These are phyloP conservation scores for Prototheca cutis DNA, from an alignment of 163 green algal species.

Conservation along the genomic window DNA sequence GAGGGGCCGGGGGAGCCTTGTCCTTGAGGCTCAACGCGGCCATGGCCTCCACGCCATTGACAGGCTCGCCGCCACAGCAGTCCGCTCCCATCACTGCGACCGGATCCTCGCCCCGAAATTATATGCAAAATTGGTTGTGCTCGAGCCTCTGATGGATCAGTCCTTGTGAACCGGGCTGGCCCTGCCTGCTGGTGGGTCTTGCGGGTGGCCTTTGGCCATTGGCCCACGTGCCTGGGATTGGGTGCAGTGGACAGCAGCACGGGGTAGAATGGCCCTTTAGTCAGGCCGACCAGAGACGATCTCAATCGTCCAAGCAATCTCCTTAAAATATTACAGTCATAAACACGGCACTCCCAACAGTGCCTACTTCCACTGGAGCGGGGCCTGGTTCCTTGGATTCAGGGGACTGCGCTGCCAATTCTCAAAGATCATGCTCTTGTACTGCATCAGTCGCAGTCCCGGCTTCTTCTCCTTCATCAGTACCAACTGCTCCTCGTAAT, in stretches of 20 bases:
- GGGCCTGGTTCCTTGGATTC: constrained; percentile 38
- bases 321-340: background rate
- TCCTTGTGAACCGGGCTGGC: too few species aligned
- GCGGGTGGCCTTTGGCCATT: too few species aligned
- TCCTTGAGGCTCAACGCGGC: too few species aligned
- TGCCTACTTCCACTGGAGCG: too few species aligned
- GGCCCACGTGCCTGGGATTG: too few species aligned
- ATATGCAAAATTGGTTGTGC: too few species aligned
- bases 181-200: too few species aligned
- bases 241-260: too few species aligned
- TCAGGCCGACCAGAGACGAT: too few species aligned
- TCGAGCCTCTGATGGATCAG: too few species aligned
- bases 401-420: constrained; percentile 33
- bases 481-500: constrained; percentile 28
- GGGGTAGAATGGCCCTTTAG: too few species aligned
- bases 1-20: background rate
- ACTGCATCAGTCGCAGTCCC: constrained; percentile 43
- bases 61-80: background rate
- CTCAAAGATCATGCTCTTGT: constrained; percentile 50
- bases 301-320: background rate
- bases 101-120: too few species aligned
- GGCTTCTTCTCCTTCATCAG: constrained; percentile 38
- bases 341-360: background rate
- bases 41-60: background rate
- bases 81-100: background rate